Percentiles rank a stretch among this genome's conserved stretches.
These are phyloP conservation scores for Dianthus caryophyllus DNA, from an alignment of 148 eudicot species.

Conservation along the genomic window DNA sequence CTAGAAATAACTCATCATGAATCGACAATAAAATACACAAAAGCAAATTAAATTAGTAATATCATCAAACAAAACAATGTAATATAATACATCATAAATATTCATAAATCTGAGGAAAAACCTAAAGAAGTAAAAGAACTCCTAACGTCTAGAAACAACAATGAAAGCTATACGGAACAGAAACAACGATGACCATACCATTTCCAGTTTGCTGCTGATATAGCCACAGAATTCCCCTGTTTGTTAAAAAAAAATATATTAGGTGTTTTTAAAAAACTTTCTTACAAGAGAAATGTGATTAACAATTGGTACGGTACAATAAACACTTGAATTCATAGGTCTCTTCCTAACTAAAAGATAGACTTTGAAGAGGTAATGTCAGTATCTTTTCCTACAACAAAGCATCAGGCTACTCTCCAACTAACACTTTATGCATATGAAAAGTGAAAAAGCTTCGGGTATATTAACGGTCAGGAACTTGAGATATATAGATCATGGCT, in stretches of 20 bases:
- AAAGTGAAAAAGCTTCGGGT: background rate
- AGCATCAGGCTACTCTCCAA: background rate
- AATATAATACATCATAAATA: background rate
- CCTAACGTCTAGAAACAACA: slow-evolving; percentile 8
- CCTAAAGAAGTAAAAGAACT: background rate
- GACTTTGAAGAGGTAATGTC: background rate
- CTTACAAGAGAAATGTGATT: slow-evolving; percentile 1
- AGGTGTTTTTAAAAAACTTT: slow-evolving; percentile 23
- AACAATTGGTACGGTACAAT: background rate
- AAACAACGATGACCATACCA: slow-evolving; percentile 44
- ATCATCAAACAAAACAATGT: background rate
- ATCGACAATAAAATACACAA: background rate
- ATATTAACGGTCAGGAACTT: background rate
- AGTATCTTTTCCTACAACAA: background rate
- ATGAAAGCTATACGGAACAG: slow-evolving; percentile 22
- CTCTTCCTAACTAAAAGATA: background rate
- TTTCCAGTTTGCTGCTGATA: slow-evolving; percentile 77
- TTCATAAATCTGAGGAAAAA: background rate
- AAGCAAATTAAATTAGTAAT: background rate
- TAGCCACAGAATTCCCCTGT: slow-evolving; percentile 79
- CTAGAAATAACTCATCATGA: slow-evolving; percentile 1
- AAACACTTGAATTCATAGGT: slow-evolving; percentile 5
- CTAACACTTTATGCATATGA: background rate
- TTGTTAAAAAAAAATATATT: slow-evolving; percentile 26
- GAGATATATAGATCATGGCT: no score